Base-by-base conservation (phyloP, 176 grass and related monocot species). In the Eragrostis nindensis region DNA sequence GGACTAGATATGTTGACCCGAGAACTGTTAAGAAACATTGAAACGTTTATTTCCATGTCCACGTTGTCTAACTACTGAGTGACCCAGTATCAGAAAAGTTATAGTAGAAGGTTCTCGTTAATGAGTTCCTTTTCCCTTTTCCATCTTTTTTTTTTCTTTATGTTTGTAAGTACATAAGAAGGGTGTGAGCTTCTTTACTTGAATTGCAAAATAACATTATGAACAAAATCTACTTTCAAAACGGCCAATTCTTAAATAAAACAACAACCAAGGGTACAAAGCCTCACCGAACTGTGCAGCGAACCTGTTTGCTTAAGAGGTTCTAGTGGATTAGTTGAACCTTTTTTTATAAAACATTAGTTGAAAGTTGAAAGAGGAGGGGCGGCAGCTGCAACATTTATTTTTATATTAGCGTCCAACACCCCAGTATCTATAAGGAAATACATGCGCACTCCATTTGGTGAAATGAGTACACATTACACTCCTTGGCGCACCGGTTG, bases 171-270 rank as follows among this genome's bases (percentile, higher is more conserved):
- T 36, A 55, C 8, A 1, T 19, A 55, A 55, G 19, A 75, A 71
- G 82, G 52, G 46, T 26, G 24, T 6, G 18, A 38, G 50, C 72
- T 64, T 77, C 66, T 73, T 89, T 82, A 62, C 83, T 86, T 89
- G 66, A 36, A 19, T 18, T 61, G 78, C 87, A 89, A 78, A 86
- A 48, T 82, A 72, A 72, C 40, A 82, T 71, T 24, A 55, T 44
- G 1, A 66, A 45, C 67, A 14, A 62, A 77, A 77, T 44, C 22
- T 62, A 67, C 81, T 84, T 83, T 88, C 5, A n/a, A 24, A 38
- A 18, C 69, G 17, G 42, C 14, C 11, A 62, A 2, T 62, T 52
- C 17, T 82, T 61, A 11, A 62, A 81, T 67, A 70, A 32, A 81
- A 57, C 14, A 69, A 64, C 39, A 61, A 2, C 11, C 36, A 53